These are phyloP conservation scores for Coprinopsis cinerea DNA, from an alignment of 768 basidiomycete genomes.

Conservation along the genomic window DNA sequence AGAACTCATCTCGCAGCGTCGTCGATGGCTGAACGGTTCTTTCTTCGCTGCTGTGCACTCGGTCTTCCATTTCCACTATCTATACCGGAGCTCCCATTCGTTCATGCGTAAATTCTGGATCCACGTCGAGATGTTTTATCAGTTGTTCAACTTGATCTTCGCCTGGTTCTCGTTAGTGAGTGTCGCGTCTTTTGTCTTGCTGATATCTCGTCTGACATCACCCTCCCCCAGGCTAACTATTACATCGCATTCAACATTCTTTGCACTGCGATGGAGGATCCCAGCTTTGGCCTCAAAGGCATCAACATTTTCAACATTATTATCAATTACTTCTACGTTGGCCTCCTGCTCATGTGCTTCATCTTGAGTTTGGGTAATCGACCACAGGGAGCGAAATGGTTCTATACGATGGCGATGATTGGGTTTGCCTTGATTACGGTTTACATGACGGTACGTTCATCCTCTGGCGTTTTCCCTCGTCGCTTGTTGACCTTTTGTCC, in stretches of 20 bases:
- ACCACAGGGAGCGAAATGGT: constrained; percentile 85
- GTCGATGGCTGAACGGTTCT: constrained; percentile 95
- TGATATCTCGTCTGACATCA: background rate
- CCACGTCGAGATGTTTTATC: constrained; percentile 90
- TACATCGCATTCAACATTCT: constrained; percentile 86
- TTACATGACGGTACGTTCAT: constrained; percentile 82
- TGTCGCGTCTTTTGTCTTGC: constrained; percentile 8
- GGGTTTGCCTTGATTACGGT: constrained; percentile 88
- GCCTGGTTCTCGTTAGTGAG: constrained; percentile 83
- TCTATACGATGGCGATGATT: constrained; percentile 78
- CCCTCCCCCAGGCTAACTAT: constrained; percentile 84
- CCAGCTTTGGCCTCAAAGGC: constrained; percentile 47
- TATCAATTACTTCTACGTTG: constrained; percentile 84
- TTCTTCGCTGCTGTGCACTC: constrained; percentile 97
- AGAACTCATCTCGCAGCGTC: constrained; percentile 89
- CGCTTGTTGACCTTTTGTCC: constrained; percentile 2
- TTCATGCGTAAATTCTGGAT: constrained; percentile 89
- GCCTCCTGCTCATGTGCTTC: constrained; percentile 82
- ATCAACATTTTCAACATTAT: constrained; percentile 71
- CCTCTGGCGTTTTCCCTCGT: background rate
- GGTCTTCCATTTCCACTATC: constrained; percentile 88
- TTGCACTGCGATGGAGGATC: constrained; percentile 66
- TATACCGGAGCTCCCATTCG: constrained; percentile 85
- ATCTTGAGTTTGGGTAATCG: constrained; percentile 85
- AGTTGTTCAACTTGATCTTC: constrained; percentile 85